A percentile compares a stretch with the other conserved stretches of the same genome.
Conservation (phyloP, 331 rosid species). For the Rhamnella rubrinervis region DNA sequence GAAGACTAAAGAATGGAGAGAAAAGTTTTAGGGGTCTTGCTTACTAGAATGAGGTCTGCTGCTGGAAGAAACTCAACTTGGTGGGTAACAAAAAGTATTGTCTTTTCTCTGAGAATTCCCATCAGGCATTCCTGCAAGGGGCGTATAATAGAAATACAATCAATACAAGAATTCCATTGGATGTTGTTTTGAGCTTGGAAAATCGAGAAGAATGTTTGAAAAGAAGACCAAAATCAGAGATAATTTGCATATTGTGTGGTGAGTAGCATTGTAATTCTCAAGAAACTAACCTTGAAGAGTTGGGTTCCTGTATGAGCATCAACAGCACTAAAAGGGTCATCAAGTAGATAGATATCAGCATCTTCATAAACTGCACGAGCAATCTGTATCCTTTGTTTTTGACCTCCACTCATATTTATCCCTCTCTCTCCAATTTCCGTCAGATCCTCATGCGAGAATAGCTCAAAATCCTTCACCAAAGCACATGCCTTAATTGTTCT, state of each 20-base stretch:
- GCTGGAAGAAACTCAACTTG: conserved; percentile 99
- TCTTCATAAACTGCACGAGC: conserved; percentile 93
- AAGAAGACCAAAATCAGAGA: neutral
- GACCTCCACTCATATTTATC: conserved; percentile 96
- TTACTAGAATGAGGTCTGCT: conserved; percentile 90
- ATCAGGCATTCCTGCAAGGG: conserved; percentile 75
- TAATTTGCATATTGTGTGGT: neutral
- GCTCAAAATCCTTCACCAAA: conserved; percentile 79
- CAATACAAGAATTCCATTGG: too few relatives aligned
- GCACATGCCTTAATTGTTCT: conserved; percentile 83
- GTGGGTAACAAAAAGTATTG: conserved; percentile 86
- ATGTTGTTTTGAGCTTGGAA: too few relatives aligned
- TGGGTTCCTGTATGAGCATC: conserved; percentile 99
- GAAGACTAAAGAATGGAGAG: conserved; percentile 5
- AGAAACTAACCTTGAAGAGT: conserved; percentile 67
- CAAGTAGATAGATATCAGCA: conserved; percentile 87
- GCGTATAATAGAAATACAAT: conserved; percentile 1
- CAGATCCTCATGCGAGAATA: conserved; percentile 69
- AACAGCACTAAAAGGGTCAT: conserved; percentile 96
- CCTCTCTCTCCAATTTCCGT: conserved; percentile 98
- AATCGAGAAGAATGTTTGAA: neutral
- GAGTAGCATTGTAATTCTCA: neutral
- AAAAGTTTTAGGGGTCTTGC: conserved; percentile 11
- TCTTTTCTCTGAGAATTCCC: conserved; percentile 86
- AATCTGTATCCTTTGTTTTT: conserved; percentile 91